Conservation (phyloP, 208 protist species). For the Novymonas esmeraldas region DNA sequence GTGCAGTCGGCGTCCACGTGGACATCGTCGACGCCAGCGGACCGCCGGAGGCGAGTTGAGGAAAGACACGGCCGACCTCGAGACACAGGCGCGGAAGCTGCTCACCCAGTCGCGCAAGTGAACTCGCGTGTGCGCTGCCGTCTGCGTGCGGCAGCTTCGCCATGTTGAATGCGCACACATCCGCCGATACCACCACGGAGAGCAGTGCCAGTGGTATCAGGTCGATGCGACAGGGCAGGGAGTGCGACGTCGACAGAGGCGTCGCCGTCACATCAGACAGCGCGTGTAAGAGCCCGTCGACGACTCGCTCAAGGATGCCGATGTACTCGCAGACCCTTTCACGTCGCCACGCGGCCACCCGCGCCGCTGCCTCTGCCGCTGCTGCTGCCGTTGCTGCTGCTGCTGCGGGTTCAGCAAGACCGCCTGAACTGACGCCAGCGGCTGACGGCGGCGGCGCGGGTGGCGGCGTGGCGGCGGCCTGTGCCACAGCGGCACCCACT, state of each 20-base stretch:
- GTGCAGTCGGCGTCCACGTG: background rate
- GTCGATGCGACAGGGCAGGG: background rate
- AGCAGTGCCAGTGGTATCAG: conserved; percentile 9
- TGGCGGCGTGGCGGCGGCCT: background rate
- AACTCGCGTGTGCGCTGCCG: background rate
- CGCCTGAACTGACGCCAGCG: too few species aligned
- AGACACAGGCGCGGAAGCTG: background rate
- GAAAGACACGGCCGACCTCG: background rate
- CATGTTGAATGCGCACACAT: background rate
- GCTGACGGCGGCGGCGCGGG: too few species aligned
- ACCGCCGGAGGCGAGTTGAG: background rate
- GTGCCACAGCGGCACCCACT: background rate
- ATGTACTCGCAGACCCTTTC: conserved; percentile 3
- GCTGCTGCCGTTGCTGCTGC: background rate
- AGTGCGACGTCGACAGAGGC: background rate
- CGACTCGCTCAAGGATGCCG: background rate
- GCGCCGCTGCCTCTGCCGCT: background rate
- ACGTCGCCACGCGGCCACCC: background rate
- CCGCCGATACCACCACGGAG: conserved; percentile 10
- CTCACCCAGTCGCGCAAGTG: background rate
- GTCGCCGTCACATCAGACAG: background rate
- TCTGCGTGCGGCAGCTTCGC: background rate
- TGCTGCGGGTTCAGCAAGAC: background rate
- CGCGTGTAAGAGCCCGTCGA: background rate
- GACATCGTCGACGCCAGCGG: background rate